Evolutionary conservation across 2,329 filamentous ascomycete genomes (phyloP).

Genomic region (Fusarium circinatum): DNA sequence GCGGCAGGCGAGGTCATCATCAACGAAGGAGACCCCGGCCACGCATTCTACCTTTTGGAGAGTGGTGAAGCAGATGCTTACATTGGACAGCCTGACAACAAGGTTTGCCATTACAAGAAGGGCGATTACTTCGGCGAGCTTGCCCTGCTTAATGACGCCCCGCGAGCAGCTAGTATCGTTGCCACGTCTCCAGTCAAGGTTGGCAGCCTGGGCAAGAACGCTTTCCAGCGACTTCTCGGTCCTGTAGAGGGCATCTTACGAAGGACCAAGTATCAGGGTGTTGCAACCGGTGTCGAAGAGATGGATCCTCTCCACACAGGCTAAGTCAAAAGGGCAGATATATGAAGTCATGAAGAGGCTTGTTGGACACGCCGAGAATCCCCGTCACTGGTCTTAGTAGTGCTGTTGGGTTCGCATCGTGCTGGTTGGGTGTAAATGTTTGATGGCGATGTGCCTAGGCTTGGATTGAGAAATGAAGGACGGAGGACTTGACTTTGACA

Average conservation of each 20-base stretch:
- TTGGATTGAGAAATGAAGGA: constrained; percentile 27
- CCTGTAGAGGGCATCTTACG: constrained; percentile 96
- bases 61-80: constrained; percentile 86
- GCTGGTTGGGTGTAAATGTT: constrained; percentile 15
- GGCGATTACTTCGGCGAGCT: constrained; percentile 98
- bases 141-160: constrained; percentile 91
- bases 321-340: constrained; percentile 28
- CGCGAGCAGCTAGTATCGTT: constrained; percentile 88
- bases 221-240: constrained; percentile 91
- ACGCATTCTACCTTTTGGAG: constrained; percentile 92
- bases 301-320: constrained; percentile 70
- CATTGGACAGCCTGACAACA: constrained; percentile 75
- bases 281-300: constrained; percentile 71
- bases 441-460: constrained; percentile 17
- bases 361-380: constrained; percentile 1
- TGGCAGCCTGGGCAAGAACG: constrained; percentile 89
- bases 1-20: constrained; percentile 85
- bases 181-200: constrained; percentile 91
- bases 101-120: constrained; percentile 85
- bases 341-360: not conserved
- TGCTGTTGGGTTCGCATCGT: constrained; percentile 24
- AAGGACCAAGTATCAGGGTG: constrained; percentile 72
- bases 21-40: constrained; percentile 87
- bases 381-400: not conserved
- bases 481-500: constrained; percentile 38